Conservation (phyloP, 164 flowering plant species). For the Vitis amurensis region DNA sequence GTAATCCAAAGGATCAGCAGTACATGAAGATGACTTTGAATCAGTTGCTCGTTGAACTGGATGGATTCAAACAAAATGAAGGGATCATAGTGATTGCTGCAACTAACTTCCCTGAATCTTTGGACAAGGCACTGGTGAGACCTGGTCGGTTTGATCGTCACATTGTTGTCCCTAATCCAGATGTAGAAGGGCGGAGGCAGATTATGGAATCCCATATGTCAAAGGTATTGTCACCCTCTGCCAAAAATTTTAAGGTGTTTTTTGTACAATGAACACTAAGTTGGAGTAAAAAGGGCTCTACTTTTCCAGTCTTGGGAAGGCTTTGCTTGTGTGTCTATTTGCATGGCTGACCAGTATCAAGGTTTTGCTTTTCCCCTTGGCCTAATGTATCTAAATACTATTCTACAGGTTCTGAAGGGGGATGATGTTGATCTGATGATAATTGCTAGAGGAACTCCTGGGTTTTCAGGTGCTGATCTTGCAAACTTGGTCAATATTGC, state of each 20-base stretch:
- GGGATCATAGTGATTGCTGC: conserved; percentile 99
- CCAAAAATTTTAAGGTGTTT: neutral
- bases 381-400: no score
- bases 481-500: conserved; percentile 92
- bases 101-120: conserved; percentile 90
- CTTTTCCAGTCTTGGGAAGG: no score
- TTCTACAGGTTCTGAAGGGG: conserved; percentile 71
- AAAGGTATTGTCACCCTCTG: conserved; percentile 47
- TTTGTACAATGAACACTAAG: neutral
- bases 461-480: conserved; percentile 89
- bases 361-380: no score
- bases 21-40: conserved; percentile 98
- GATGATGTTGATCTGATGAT: conserved; percentile 94
- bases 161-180: conserved; percentile 95
- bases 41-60: conserved; percentile 95
- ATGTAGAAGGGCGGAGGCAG: conserved; percentile 95
- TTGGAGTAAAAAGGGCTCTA: no score
- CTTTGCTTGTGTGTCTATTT: no score
- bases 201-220: conserved; percentile 92
- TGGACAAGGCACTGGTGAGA: conserved; percentile 94
- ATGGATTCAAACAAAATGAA: conserved; percentile 96
- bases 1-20: conserved; percentile 91
- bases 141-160: conserved; percentile 98
- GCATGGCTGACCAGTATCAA: no score
- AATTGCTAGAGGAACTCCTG: conserved; percentile 97